Base-by-base conservation (phyloP, 2,329 filamentous ascomycete species). In the Ophiostoma populinum region DNA sequence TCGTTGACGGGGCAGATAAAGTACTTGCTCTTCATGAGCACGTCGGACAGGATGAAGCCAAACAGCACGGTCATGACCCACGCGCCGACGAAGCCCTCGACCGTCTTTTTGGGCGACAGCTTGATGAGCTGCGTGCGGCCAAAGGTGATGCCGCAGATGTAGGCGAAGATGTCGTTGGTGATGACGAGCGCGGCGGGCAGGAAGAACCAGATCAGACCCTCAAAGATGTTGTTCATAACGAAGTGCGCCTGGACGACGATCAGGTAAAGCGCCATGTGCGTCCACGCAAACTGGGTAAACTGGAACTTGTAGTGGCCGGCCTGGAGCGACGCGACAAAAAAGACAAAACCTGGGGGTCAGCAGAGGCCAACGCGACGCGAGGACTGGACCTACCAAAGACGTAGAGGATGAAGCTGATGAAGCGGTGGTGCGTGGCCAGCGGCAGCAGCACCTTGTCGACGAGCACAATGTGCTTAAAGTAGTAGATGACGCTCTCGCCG, bases 151-250 rank as follows among this genome's bases (percentile, higher is more conserved):
- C 90, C 90, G 55, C 86, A 94, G 42, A 98, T 75, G 55, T 98
- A 98, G 48, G 90, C 90, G 50, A 92, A 95, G 44, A 98, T 98
- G 53, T 98, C 90, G 56, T 98, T 98, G 43, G 82, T 94, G 53
- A 98, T 93, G 54, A 98, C 90, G 47, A 98, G 70, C 35, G 83
- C 78, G 7, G 83, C 86, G 7, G 90, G 90, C 29, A 98, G 61
- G 68, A 95, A 94, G 66, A 98, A 95, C 90, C 90, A 98, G 54
- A 98, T 92, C 80, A 98, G 85, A 61, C 90, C 90, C 61, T 98
- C 90, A 48, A 98, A 92, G 45, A 98, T 80, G 58, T 98, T 98
- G 68, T 98, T 98, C 82, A 98, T 95, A 61, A 95, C 83, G 56
- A 98, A 98, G 55, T 98, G 90, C 11, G 90, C 86, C 57, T 98